Evolutionary conservation across 306 rosid species (phyloP).

Genomic region (Leucaena leucocephala): DNA sequence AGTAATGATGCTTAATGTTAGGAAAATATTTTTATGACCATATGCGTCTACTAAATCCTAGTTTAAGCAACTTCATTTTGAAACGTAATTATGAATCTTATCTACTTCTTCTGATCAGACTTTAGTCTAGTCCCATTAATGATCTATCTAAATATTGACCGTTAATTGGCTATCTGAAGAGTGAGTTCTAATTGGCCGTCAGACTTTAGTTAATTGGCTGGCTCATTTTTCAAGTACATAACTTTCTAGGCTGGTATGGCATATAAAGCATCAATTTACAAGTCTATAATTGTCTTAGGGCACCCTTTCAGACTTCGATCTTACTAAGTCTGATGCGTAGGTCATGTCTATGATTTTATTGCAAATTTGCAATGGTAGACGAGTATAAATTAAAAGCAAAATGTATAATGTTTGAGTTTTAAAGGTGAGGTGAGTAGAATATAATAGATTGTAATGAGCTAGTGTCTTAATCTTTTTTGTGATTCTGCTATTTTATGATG

Average conservation of each 20-base stretch:
- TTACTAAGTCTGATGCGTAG: not conserved
- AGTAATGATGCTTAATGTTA: not conserved
- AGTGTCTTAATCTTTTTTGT: not conserved
- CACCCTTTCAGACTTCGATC: not conserved
- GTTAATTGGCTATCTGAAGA: conserved; percentile 3
- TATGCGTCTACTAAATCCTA: not conserved
- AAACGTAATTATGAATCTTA: not conserved
- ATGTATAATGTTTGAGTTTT: not conserved
- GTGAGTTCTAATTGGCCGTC: too few species aligned
- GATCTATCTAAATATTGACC: not conserved
- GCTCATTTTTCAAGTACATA: not conserved
- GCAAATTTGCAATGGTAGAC: not conserved
- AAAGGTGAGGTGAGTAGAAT: not conserved
- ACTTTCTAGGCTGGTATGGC: not conserved
- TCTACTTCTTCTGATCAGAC: not conserved
- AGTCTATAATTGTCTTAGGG: not conserved
- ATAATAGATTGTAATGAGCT: not conserved
- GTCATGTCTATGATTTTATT: not conserved
- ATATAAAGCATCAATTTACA: not conserved
- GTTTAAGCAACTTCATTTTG: not conserved
- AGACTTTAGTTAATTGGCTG: not conserved
- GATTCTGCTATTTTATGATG: not conserved
- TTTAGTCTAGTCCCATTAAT: not conserved
- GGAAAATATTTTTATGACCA: not conserved
- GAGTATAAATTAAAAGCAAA: not conserved